These are phyloP conservation scores for Gonapodya prolifera DNA, from an alignment of 192 early-diverging fungal species.

Conservation along the genomic window DNA sequence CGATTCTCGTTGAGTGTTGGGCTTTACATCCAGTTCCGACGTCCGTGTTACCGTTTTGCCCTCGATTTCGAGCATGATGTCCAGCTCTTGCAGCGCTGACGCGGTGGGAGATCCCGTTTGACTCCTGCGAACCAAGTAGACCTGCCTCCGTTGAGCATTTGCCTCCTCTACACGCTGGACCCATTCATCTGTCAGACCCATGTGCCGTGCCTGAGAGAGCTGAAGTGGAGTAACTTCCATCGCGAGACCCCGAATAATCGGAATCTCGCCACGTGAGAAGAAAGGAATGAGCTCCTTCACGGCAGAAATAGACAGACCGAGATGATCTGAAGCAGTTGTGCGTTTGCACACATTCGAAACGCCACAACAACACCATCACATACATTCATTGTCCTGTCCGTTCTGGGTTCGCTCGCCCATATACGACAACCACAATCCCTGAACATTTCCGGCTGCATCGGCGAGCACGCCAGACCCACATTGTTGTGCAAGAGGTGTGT, in stretches of 20 bases:
- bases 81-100: constrained; percentile 29
- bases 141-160: constrained; percentile 20
- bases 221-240: constrained; percentile 29
- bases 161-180: constrained; percentile 26
- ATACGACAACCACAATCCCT: constrained; percentile 62
- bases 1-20: background rate
- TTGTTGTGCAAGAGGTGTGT: constrained; percentile 69
- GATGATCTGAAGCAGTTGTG: constrained; percentile 11
- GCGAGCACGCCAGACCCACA: constrained; percentile 62
- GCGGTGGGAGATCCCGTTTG: constrained; percentile 24
- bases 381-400: constrained; percentile 29
- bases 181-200: constrained; percentile 35
- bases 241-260: constrained; percentile 22
- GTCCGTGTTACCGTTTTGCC: constrained; percentile 1
- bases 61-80: constrained; percentile 21
- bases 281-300: constrained; percentile 21
- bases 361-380: background rate
- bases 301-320: constrained; percentile 17
- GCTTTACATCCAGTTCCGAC: background rate
- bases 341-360: background rate
- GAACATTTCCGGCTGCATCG: constrained; percentile 48
- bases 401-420: constrained; percentile 54
- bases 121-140: constrained; percentile 29
- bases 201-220: constrained; percentile 28
- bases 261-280: constrained; percentile 12